Evolutionary conservation across 225 moss, liverwort and hornwort species (phyloP).

Genomic region (Polytrichum commune): DNA sequence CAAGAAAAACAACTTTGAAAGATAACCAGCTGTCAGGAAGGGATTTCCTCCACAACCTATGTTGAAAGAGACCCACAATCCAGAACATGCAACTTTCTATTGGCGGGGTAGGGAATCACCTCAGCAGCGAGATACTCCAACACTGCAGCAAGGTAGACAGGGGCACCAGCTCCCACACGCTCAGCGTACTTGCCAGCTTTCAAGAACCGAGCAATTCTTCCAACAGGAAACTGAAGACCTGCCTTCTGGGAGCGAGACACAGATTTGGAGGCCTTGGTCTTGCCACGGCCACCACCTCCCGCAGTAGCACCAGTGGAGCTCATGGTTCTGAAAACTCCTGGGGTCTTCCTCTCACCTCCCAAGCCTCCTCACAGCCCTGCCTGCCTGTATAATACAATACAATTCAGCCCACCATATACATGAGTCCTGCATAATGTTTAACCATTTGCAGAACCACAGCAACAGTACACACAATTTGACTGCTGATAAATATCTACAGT

Average conservation of each 20-base stretch:
- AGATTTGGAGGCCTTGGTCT: constrained; percentile 73
- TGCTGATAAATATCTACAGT: no score
- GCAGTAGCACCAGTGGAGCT: constrained; percentile 40
- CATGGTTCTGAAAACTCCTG: constrained; percentile 25
- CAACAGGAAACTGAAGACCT: constrained; percentile 78
- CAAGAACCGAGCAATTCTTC: constrained; percentile 73
- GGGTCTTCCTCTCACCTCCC: background rate
- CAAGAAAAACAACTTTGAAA: no score
- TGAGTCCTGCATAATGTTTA: no score
- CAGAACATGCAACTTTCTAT: background rate
- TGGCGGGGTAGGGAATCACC: constrained; percentile 23
- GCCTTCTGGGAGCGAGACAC: constrained; percentile 75
- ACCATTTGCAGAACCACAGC: no score
- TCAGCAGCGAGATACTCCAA: constrained; percentile 82
- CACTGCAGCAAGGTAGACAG: constrained; percentile 77
- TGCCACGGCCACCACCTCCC: constrained; percentile 55
- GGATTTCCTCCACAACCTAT: no score
- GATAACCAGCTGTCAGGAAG: no score
- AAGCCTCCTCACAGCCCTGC: no score
- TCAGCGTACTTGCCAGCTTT: constrained; percentile 80
- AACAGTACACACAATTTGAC: no score
- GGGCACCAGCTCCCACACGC: constrained; percentile 78
- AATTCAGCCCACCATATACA: no score
- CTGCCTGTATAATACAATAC: no score
- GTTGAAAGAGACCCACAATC: no score